Base-by-base conservation (phyloP, 1,284 basidiomycete genomes). In the Agaricales sp. region DNA sequence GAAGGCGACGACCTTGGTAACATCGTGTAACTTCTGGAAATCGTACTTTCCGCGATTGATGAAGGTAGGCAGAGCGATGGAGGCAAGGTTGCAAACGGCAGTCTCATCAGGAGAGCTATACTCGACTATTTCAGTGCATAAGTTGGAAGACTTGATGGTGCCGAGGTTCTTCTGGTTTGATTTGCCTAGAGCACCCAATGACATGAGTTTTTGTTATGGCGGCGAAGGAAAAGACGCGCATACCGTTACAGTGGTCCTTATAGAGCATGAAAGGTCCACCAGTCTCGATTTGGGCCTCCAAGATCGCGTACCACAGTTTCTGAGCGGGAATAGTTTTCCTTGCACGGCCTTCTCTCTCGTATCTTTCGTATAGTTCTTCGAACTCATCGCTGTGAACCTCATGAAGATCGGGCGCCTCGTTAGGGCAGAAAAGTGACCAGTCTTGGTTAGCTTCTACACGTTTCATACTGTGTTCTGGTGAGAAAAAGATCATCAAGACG, bases 81-180 rank as follows among this genome's bases (percentile, higher is more conserved):
- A 99, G 12, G 96, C 96, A 50, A 99, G 80, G 70, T 99, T 99
- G 79, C 96, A 99, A 43, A 99, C 96, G 45, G 96, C 96, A 37
- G 90, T 94, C 70, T 99, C 96, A 52, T 99, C 96, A 1, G 95
- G 94, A 11, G 95, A 80, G 48, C 92, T 95, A 71, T 98, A 99
- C 70, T 99, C 92, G 65, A 99, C 90, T 64, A 99, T 99, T 68
- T 99, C 96, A 11, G 95, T 98, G 74, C 96, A 99, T 43, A 99
- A 74, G 68, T 99, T 99, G 52, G 95, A 98, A 3, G 92, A 96
- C 75, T 98, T 99, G 84, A 99, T 99, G 16, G 92, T 96, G 46
- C 96, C 96, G 37, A 99, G 79, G 68, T 99, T 97, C 74, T 95
- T 87, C 70, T 99, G 96, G 73, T 99, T 99, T 35, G 92, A 95